A percentile compares a stretch with the other conserved stretches of the same genome.
These are phyloP conservation scores for Earliella scabrosa DNA, from an alignment of 1,284 basidiomycete genomes.

Conservation along the genomic window DNA sequence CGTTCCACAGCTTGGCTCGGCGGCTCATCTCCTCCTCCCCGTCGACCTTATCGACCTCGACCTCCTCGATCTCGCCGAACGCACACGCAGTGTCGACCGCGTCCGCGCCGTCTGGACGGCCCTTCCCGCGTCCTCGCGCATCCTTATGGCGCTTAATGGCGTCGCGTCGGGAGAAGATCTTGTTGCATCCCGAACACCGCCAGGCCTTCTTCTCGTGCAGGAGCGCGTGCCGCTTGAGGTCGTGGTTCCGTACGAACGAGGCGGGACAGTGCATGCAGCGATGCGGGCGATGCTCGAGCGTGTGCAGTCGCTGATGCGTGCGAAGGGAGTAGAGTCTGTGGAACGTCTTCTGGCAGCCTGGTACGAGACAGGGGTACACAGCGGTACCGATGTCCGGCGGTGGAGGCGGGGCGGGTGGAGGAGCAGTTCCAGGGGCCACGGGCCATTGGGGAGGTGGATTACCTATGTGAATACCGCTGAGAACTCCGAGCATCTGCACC, in stretches of 20 bases:
- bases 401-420: slow-evolving; percentile 25
- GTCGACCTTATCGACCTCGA: slow-evolving; percentile 57
- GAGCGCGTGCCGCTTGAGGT: slow-evolving; percentile 72
- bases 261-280: slow-evolving; percentile 67
- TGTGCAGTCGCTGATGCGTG: slow-evolving; percentile 66
- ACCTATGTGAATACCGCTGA: slow-evolving; percentile 73
- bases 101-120: slow-evolving; percentile 42
- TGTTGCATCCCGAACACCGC: slow-evolving; percentile 71
- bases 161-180: slow-evolving; percentile 74
- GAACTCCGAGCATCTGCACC: slow-evolving; percentile 77
- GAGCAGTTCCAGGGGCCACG: slow-evolving; percentile 31
- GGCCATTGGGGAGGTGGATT: slow-evolving; percentile 38
- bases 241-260: slow-evolving; percentile 75
- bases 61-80: slow-evolving; percentile 59
- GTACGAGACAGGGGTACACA: slow-evolving; percentile 72
- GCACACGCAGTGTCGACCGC: slow-evolving; percentile 48
- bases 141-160: slow-evolving; percentile 78
- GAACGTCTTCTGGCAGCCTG: slow-evolving; percentile 67
- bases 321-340: slow-evolving; percentile 68
- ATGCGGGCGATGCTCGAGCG: slow-evolving; percentile 60
- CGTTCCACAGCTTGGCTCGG: slow-evolving; percentile 64
- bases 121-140: slow-evolving; percentile 44
- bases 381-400: slow-evolving; percentile 66
- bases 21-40: slow-evolving; percentile 57
- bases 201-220: slow-evolving; percentile 71